phyloP scores from a whole-genome alignment of 768 basidiomycete species.

The Hygrophorus pudorinus region DNA sequence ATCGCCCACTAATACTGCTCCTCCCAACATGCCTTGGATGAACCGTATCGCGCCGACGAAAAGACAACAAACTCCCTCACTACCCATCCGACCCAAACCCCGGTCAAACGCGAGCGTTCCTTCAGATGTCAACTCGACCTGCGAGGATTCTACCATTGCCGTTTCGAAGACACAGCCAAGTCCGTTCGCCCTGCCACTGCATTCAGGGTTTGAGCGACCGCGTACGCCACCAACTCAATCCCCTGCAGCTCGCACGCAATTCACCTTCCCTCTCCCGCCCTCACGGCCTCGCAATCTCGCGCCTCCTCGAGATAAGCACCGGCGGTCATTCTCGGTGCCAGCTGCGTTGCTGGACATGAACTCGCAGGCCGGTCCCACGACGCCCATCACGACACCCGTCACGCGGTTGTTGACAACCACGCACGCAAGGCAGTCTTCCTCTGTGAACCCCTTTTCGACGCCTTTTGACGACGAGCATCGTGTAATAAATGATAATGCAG shows the following conservation, averaged over 20 bases:
- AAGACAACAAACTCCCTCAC: conserved; percentile 12
- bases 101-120: conserved; percentile 27
- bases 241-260: not conserved
- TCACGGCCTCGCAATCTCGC: conserved; percentile 10
- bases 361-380: conserved; percentile 1
- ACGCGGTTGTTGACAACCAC: conserved; percentile 35
- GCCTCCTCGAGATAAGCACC: conserved; percentile 10
- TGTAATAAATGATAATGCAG: conserved; percentile 28
- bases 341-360: not conserved
- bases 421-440: conserved; percentile 31
- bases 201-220: conserved; percentile 25
- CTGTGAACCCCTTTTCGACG: conserved; percentile 55
- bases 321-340: conserved; percentile 14
- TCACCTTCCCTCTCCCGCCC: conserved; percentile 5
- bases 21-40: conserved; percentile 22
- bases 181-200: conserved; percentile 28
- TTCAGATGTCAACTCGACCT: conserved; percentile 21
- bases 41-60: conserved; percentile 20
- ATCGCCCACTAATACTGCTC: conserved; percentile 12
- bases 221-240: not conserved
- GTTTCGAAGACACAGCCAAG: conserved; percentile 8
- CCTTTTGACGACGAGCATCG: conserved; percentile 69
- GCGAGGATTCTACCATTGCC: conserved; percentile 15
- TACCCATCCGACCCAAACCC: conserved; percentile 21
- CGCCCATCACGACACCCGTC: conserved; percentile 24